Evolutionary conservation across 805 yeast species (phyloP), one percentile per base, ranked within the genome.

Genomic region (Hanseniaspora valbyensis): DNA sequence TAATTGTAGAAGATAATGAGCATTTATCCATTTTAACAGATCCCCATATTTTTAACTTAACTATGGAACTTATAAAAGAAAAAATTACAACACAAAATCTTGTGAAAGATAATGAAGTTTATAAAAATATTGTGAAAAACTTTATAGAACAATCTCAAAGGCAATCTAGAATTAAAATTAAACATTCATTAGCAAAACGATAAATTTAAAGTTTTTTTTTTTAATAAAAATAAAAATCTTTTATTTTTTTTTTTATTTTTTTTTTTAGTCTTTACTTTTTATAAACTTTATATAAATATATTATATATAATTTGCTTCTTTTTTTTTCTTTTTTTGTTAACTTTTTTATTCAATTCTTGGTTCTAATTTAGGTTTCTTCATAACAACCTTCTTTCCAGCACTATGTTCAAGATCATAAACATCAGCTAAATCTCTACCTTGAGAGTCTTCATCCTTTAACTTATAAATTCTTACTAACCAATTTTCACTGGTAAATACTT

Each of bases 401-500:
- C 57, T 51, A 13, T 71, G 72, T 30, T 77, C 80, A 54, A 76
- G 76, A 26, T 65, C 69, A 29, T 81, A 74, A 37, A 79, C 79
- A n/a, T 73, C 70, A 37, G 70, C 69, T 57, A 81, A 69, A 57
- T 78, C 81, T 66, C 99, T 79, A 44, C 97, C 98, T 57, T 85
- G 77, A 54, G 77, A 78, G 66, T 92, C 98, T 53, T 75, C 72
- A 54, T 87, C 90, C 68, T 88, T 92, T 57, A 92, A 84, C 72
- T 87, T 84, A 71, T 86, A 92, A 54, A 92, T 77, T 69, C 98
- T 79, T 18, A 92, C 96, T 58, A 92, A 76, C 96, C 96, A 94
- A 73, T 92, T 94, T 63, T 88, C 95, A 42, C 90, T 74, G 1
- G 98, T 92, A 69, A 81, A 92, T 0, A 82, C 98, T 72, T 92